These are phyloP conservation scores for Malus hybrid DNA, from an alignment of 331 rosid species.

Conservation along the genomic window DNA sequence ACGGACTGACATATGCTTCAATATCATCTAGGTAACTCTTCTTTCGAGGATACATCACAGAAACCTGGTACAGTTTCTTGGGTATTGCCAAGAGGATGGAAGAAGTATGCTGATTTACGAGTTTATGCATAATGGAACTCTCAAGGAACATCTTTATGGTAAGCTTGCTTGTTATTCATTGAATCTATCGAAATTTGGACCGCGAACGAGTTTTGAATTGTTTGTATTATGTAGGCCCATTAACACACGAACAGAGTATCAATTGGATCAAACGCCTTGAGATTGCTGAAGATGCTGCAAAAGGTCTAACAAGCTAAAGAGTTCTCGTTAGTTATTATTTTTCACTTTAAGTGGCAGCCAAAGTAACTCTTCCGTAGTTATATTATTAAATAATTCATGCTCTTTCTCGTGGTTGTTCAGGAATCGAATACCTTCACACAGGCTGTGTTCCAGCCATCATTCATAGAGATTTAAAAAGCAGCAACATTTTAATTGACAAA, in stretches of 20 bases:
- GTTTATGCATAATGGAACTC: conserved; percentile 93
- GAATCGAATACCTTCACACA: conserved; percentile 86
- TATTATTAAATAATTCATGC: background rate
- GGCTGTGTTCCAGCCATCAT: conserved; percentile 92
- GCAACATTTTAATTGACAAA: conserved; percentile 77
- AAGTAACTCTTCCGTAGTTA: background rate
- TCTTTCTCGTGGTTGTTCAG: conserved; percentile 38
- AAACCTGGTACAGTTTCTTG: conserved; percentile 89
- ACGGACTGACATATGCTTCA: conserved; percentile 5
- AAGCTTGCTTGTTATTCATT: conserved; percentile 17
- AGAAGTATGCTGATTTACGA: conserved; percentile 79
- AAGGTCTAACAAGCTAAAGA: conserved; percentile 41
- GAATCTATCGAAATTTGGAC: conserved; percentile 1
- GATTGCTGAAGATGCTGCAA: conserved; percentile 92
- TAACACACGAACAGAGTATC: conserved; percentile 50
- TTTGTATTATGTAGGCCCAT: conserved; percentile 38
- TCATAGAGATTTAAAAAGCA: conserved; percentile 87
- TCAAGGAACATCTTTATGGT: conserved; percentile 92
- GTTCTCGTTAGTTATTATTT: conserved; percentile 3
- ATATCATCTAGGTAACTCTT: conserved; percentile 68
- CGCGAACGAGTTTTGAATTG: conserved; percentile 14
- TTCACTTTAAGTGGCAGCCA: background rate
- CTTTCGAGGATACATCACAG: conserved; percentile 97
- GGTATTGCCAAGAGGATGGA: conserved; percentile 71
- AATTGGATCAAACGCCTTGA: conserved; percentile 84